Conservation (phyloP, 2,329 filamentous ascomycete genomes). For the Penicillium frequentans region DNA sequence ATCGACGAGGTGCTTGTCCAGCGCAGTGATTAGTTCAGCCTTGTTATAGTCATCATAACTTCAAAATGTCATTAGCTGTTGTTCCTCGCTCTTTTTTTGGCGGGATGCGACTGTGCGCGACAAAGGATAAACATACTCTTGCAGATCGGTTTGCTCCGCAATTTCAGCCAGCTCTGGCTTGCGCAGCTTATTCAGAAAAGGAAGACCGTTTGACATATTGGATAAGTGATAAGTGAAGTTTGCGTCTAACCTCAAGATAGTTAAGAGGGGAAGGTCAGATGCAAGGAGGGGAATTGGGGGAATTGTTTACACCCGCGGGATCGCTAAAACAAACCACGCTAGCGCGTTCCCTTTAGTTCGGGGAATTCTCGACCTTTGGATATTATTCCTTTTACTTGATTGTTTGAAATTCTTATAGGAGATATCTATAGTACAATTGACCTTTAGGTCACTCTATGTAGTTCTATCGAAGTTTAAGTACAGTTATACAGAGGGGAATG, state of each 20-base stretch:
- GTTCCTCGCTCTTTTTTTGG: no score
- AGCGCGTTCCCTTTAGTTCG: constrained; percentile 20
- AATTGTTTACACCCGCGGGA: constrained; percentile 34
- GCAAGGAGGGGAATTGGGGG: constrained; percentile 18
- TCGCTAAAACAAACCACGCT: constrained; percentile 31
- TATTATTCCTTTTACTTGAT: neutral
- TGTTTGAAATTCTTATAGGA: neutral
- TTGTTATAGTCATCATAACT: constrained; percentile 75
- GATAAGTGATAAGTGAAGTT: neutral
- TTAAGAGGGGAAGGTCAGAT: constrained; percentile 11
- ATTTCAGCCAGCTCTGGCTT: constrained; percentile 77
- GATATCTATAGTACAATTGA: neutral
- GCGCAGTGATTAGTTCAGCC: constrained; percentile 70
- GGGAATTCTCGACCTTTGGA: neutral
- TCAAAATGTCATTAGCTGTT: constrained; percentile 11
- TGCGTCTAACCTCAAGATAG: constrained; percentile 6
- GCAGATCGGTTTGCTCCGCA: constrained; percentile 68
- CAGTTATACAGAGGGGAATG: neutral
- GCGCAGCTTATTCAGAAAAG: constrained; percentile 78
- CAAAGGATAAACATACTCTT: constrained; percentile 60
- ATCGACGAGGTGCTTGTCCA: constrained; percentile 71
- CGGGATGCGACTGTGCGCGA: constrained; percentile 11
- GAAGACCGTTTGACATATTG: constrained; percentile 64
- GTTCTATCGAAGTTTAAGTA: neutral
- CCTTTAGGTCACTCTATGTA: neutral